phyloP scores from a whole-genome alignment of 495 filamentous ascomycete species.

The Choiromyces venosus region DNA sequence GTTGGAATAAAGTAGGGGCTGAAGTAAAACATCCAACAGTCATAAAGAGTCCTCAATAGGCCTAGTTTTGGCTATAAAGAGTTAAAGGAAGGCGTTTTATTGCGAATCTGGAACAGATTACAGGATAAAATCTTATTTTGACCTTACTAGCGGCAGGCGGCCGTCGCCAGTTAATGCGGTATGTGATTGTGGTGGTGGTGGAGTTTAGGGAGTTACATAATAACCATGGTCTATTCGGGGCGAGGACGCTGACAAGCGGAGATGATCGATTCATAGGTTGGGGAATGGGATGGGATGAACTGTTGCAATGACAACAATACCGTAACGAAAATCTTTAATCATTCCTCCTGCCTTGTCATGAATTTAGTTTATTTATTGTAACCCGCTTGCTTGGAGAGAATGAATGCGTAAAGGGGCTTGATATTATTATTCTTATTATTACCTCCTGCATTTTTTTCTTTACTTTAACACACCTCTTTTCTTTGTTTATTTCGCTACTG shows the following conservation, averaged over 20 bases:
- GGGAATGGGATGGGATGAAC: not conserved
- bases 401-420: not conserved
- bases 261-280: not conserved
- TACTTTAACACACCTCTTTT: not conserved
- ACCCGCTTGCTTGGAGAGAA: not conserved
- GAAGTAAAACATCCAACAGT: too few species aligned
- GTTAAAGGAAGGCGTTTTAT: too few species aligned
- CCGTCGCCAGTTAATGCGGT: too few species aligned
- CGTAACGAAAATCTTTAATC: not conserved
- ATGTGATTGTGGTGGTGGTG: too few species aligned
- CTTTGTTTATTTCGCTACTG: not conserved
- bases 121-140: too few species aligned
- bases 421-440: not conserved
- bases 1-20: too few species aligned
- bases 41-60: too few species aligned
- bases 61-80: too few species aligned
- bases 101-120: too few species aligned
- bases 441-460: not conserved
- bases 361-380: not conserved
- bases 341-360: not conserved
- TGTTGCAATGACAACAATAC: not conserved
- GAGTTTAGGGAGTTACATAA: not conserved
- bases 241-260: not conserved
- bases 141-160: too few species aligned
- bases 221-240: not conserved